Conservation (phyloP, 768 basidiomycete genomes). For the Rhodosporidiobolus sp. region DNA sequence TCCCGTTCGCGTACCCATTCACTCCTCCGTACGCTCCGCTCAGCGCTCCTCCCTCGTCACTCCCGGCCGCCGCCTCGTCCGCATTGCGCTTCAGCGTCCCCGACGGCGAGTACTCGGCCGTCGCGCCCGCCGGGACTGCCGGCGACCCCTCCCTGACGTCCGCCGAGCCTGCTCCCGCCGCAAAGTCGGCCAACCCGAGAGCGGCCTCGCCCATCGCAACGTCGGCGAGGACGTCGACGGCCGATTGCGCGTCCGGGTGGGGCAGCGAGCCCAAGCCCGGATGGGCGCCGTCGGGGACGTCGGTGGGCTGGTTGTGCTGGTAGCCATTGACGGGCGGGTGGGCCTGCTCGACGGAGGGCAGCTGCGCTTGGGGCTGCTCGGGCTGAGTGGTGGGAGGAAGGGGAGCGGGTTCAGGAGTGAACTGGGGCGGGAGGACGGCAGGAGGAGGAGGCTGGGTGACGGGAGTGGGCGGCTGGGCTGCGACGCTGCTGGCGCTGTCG, state of each 20-base stretch:
- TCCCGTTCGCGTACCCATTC: background rate
- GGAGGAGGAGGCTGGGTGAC: background rate
- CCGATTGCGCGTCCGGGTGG: slow-evolving; percentile 7
- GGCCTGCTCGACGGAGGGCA: background rate
- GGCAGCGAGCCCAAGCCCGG: too few species aligned
- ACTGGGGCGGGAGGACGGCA: background rate
- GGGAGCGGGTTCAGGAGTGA: background rate
- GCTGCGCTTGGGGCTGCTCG: background rate
- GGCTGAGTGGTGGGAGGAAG: background rate
- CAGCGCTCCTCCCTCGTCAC: background rate
- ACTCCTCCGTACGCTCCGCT: background rate
- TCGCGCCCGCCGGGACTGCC: background rate
- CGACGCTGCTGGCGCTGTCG: slow-evolving; percentile 18
- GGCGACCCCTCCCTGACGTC: slow-evolving; percentile 22
- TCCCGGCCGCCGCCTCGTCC: slow-evolving; percentile 17
- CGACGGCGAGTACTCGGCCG: slow-evolving; percentile 18
- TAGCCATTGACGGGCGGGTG: background rate
- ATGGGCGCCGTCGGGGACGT: background rate
- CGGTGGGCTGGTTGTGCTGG: background rate
- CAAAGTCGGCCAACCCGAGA: slow-evolving; percentile 31
- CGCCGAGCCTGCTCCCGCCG: slow-evolving; percentile 23
- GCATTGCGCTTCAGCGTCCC: slow-evolving; percentile 21
- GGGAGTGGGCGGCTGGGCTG: slow-evolving; percentile 33
- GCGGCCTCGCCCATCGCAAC: slow-evolving; percentile 38
- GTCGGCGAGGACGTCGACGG: slow-evolving; percentile 32